Evolutionary conservation across 2,329 filamentous ascomycete species (phyloP), one percentile per base, ranked within the genome.

Genomic region (Paraphoma chrysanthemicola): DNA sequence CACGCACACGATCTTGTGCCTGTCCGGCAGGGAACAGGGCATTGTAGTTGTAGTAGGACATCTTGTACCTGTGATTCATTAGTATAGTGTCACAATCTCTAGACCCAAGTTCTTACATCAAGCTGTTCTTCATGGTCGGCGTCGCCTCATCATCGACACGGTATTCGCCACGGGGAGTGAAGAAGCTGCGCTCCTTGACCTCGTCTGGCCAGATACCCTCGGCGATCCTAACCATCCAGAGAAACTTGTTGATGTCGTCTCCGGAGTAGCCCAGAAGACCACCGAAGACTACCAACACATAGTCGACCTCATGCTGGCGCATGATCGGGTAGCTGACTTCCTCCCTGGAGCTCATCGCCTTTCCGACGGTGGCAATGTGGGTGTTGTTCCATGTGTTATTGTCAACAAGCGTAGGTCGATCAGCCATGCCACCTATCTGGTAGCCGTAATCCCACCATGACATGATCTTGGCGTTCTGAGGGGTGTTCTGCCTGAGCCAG

Each of bases 381-480:
- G 95, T 99, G 83, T 99, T 99, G 84, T 99, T 99, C 95, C 95
- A 99, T 2, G 95, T 99, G 82, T 99, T 99, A 84, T 99, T 99
- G 83, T 99, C 95, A 33, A 99, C 95, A 33, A 99, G 85, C 1
- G 95, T 99, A 33, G 95, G 95, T 52, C 95, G 88, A 78, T 99
- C 95, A 48, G 95, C 95, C 95, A 99, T 99, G 66, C 95, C 95
- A 81, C 95, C 95, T 78, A 99, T 99, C 81, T 99, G 95, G 82
- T 99, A 99, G 64, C 95, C 95, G 73, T 99, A 99, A 77, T 99
- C 95, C 95, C 95, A 99, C 95, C 95, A 99, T 1, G 93, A 95
- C 94, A 98, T 98, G 75, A 99, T 90, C 85, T 98, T 99, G 74
- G 96, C 93, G 70, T 97, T 91, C 66, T 94, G 86, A 58, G 90